Conservation (phyloP, 768 basidiomycete genomes). For the Rhodotorula graminis region DNA sequence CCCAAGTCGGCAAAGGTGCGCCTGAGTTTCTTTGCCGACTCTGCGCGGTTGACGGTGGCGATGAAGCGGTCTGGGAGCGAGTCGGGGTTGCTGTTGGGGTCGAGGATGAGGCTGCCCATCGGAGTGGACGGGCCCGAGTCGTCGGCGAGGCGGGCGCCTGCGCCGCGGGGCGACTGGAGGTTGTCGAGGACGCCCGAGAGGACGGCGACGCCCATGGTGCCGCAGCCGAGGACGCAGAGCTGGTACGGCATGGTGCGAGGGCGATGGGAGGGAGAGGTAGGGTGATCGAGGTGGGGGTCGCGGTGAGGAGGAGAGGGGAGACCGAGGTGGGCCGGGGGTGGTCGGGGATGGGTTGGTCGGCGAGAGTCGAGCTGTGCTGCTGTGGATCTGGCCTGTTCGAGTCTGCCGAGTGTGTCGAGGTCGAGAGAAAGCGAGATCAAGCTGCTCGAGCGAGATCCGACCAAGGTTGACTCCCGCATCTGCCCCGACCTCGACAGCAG, state of each 20-base stretch:
- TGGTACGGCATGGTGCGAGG: conserved; percentile 30
- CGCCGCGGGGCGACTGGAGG: conserved; percentile 56
- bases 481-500: too few relatives aligned
- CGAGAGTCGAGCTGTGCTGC: too few relatives aligned
- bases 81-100: conserved; percentile 46
- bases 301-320: background rate
- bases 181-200: conserved; percentile 85
- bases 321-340: background rate
- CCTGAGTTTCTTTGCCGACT: conserved; percentile 65
- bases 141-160: conserved; percentile 38
- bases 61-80: conserved; percentile 62
- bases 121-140: conserved; percentile 37
- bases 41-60: conserved; percentile 76
- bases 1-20: conserved; percentile 57
- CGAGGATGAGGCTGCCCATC: conserved; percentile 35
- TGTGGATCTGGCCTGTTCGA: too few relatives aligned
- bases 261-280: background rate
- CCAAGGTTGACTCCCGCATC: background rate
- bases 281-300: too few relatives aligned
- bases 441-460: too few relatives aligned
- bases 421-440: too few relatives aligned
- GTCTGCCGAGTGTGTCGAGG: background rate
- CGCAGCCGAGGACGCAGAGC: conserved; percentile 65
- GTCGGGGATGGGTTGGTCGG: background rate
- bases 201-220: conserved; percentile 96